Conservation (phyloP, 345 rosid species). For the Erysimum cheiranthoides region DNA sequence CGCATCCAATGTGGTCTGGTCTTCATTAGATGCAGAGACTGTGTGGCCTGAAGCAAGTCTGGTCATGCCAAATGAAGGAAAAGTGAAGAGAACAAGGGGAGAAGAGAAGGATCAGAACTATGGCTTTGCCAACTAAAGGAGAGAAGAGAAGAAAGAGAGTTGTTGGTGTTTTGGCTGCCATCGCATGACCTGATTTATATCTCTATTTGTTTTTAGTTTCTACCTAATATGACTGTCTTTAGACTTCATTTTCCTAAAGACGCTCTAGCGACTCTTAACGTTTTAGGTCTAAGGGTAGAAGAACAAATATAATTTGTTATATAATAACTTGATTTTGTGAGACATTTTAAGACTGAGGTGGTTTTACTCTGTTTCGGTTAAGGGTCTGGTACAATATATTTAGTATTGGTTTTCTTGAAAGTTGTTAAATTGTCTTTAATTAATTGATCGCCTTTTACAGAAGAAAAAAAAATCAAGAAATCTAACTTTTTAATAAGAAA, state of each 20-base stretch:
- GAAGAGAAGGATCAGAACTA: too few relatives aligned
- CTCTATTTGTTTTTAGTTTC: background rate
- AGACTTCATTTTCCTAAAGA: background rate
- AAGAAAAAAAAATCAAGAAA: background rate
- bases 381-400: background rate
- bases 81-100: too few relatives aligned
- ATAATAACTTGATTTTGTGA: background rate
- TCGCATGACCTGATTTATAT: constrained; percentile 40
- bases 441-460: background rate
- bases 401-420: background rate
- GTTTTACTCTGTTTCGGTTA: background rate
- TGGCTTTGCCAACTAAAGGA: too few relatives aligned
- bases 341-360: background rate
- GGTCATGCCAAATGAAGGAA: too few relatives aligned
- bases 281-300: background rate
- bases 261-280: background rate
- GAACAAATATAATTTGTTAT: background rate
- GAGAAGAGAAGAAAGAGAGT: background rate
- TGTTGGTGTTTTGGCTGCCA: constrained; percentile 67
- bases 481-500: background rate
- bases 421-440: too few relatives aligned
- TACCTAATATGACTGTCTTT: background rate
- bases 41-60: too few relatives aligned
- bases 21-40: too few relatives aligned
- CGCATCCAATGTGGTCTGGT: too few relatives aligned